Evolutionary conservation across 2,329 filamentous ascomycete species (phyloP), one percentile per base, ranked within the genome.

Genomic region (Aspergillus carbonarius): DNA sequence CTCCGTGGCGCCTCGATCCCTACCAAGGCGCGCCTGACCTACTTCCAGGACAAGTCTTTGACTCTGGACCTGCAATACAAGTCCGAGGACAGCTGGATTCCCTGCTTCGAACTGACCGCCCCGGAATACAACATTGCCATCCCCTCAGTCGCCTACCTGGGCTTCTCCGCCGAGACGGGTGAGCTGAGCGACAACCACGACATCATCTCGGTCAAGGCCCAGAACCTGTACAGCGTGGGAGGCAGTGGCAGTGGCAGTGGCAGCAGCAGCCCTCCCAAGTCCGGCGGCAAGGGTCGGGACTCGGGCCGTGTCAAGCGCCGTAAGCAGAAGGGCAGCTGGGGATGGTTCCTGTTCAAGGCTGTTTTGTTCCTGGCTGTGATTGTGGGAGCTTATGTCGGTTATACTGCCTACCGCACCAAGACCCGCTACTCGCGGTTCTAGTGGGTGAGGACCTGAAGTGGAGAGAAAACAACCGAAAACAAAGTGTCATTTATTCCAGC

Each of bases 171-270:
- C 4, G 93, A 98, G 81, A 98, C 95, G 15, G 95, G 95, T 71
- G 93, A 99, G 81, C 85, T 99, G 65, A 92, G 88, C 77, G 95
- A 99, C 79, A 96, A 96, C 82, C 93, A 97, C 82, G 95, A 99
- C 78, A 96, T 99, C 76, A 87, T 98, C 73, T 89, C 87, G 52
- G 85, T 99, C 68, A 82, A 87, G 63, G 88, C 93, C 58, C 90
- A 89, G 81, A 99, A 97, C 76, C 81, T 99, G 62, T 98, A 98
- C 80, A 87, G 84, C 60, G 48, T 66, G 56, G 63, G 69, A 47
- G 64, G 71, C 60, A 62, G 69, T 54, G 66, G 66, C 42, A 58
- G 65, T 39, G 60, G 68, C 55, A 39, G 51, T 54, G 56, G 47
- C 20, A 52, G 57, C 64, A 27, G 52, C 8, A 59, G 60, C 23